phyloP scores from a whole-genome alignment of 2,329 filamentous ascomycete genomes.

The Sarocladium kiliense region DNA sequence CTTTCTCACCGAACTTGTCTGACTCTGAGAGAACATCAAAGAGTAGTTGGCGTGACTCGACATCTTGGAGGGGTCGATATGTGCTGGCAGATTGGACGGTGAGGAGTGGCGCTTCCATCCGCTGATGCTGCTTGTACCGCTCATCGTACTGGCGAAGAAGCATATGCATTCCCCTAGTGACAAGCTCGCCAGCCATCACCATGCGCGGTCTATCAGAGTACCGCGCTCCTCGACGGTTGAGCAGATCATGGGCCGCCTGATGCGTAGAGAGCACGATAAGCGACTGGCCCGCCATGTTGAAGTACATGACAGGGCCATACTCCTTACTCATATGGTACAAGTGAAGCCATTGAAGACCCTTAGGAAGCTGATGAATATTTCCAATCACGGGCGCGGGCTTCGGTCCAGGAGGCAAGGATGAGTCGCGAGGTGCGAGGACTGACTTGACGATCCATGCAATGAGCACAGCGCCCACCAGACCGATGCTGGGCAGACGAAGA shows the following conservation, averaged over 20 bases:
- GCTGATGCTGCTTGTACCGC: slow-evolving; percentile 32
- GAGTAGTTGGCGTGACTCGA: slow-evolving; percentile 40
- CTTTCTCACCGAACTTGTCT: slow-evolving; percentile 16
- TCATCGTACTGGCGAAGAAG: slow-evolving; percentile 35
- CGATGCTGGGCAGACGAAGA: not conserved
- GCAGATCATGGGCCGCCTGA: slow-evolving; percentile 17
- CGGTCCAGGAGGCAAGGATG: slow-evolving; percentile 25
- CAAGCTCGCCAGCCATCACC: slow-evolving; percentile 42
- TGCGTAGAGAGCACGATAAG: slow-evolving; percentile 17
- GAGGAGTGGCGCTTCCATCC: slow-evolving; percentile 30
- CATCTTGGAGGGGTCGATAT: slow-evolving; percentile 37
- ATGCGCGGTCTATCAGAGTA: slow-evolving; percentile 26
- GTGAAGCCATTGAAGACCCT: slow-evolving; percentile 31
- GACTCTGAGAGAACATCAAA: slow-evolving; percentile 31
- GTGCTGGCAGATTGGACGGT: slow-evolving; percentile 21
- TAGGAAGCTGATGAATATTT: slow-evolving; percentile 19
- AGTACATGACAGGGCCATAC: slow-evolving; percentile 18
- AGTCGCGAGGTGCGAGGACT: not conserved
- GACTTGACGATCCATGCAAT: not conserved
- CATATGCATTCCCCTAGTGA: slow-evolving; percentile 31
- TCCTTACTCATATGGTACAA: slow-evolving; percentile 12
- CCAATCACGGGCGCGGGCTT: slow-evolving; percentile 16
- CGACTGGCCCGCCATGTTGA: slow-evolving; percentile 17
- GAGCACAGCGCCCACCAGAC: not conserved
- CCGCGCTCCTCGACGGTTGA: slow-evolving; percentile 13